These are phyloP conservation scores for Stereum hirsutum DNA, from an alignment of 1,284 basidiomycete species.

Conservation along the genomic window DNA sequence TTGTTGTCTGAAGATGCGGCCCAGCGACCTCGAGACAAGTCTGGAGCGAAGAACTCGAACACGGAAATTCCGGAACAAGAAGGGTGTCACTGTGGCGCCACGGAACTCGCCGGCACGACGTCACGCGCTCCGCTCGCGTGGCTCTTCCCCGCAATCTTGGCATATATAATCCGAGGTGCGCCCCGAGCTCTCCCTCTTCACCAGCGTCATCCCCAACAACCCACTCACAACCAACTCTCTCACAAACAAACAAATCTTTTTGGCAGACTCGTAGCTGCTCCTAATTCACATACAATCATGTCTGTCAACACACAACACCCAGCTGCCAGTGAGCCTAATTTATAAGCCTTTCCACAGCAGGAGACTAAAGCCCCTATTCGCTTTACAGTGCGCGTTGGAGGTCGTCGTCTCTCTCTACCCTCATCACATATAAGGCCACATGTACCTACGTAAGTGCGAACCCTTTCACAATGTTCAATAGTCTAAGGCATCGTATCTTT, in stretches of 20 bases:
- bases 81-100: too few relatives aligned
- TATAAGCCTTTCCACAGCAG: background rate
- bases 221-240: conserved; percentile 1
- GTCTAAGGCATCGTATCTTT: too few relatives aligned
- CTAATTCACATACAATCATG: too few relatives aligned
- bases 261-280: too few relatives aligned
- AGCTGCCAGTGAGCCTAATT: conserved; percentile 14
- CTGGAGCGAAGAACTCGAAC: too few relatives aligned
- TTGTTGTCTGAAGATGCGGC: too few relatives aligned
- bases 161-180: background rate
- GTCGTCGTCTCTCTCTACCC: conserved; percentile 47
- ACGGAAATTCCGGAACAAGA: too few relatives aligned
- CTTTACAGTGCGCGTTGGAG: conserved; percentile 53
- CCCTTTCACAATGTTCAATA: background rate
- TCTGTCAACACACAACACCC: conserved; percentile 18
- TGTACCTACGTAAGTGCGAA: conserved; percentile 24
- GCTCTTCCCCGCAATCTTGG: background rate
- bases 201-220: background rate
- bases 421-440: conserved; percentile 28
- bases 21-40: too few relatives aligned
- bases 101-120: too few relatives aligned
- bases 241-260: conserved; percentile 3
- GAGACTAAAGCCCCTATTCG: background rate
- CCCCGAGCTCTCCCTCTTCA: background rate
- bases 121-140: conserved; percentile 1